Percentiles rank a stretch among this genome's conserved stretches.
These are phyloP conservation scores for Takashimella koratensis DNA, from an alignment of 1,284 basidiomycete species.

Conservation along the genomic window DNA sequence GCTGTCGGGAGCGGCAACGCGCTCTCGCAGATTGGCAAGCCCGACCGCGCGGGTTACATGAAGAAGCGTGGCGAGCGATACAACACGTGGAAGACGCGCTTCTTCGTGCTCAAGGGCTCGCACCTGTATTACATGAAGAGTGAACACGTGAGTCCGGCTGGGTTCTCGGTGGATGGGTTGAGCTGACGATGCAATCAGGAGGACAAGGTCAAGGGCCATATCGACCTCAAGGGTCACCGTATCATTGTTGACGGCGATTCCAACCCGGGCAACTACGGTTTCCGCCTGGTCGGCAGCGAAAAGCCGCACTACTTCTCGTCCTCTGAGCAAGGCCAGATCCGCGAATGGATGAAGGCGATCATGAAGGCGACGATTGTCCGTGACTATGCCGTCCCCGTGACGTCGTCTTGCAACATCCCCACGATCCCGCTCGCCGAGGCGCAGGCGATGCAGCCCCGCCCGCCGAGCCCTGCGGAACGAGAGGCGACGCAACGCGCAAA, in stretches of 20 bases:
- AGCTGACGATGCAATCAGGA: slow-evolving; percentile 56
- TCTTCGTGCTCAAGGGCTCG: slow-evolving; percentile 89
- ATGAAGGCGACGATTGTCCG: slow-evolving; percentile 98
- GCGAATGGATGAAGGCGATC: slow-evolving; percentile 99
- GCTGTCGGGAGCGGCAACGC: slow-evolving; percentile 49
- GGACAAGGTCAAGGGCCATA: slow-evolving; percentile 90
- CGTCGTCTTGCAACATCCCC: slow-evolving; percentile 94
- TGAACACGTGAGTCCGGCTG: slow-evolving; percentile 58
- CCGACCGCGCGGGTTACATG: slow-evolving; percentile 90
- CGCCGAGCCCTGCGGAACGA: slow-evolving; percentile 83
- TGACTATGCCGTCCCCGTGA: slow-evolving; percentile 86
- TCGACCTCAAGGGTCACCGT: slow-evolving; percentile 88
- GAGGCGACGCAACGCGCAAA: slow-evolving; percentile 85
- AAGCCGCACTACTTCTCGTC: slow-evolving; percentile 89
- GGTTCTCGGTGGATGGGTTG: background rate
- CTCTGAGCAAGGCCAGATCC: slow-evolving; percentile 74
- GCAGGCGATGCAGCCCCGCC: slow-evolving; percentile 91
- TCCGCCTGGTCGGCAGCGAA: slow-evolving; percentile 85
- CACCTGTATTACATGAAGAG: slow-evolving; percentile 82
- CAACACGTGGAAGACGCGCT: slow-evolving; percentile 88
- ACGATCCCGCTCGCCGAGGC: slow-evolving; percentile 93
- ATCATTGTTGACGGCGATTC: slow-evolving; percentile 89
- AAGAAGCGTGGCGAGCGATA: slow-evolving; percentile 92
- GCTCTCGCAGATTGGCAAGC: slow-evolving; percentile 78
- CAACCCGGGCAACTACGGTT: slow-evolving; percentile 89